Evolutionary conservation across 306 rosid genomes (phyloP), one percentile per base, ranked within the genome.

Genomic region (Gillenia trifoliata): DNA sequence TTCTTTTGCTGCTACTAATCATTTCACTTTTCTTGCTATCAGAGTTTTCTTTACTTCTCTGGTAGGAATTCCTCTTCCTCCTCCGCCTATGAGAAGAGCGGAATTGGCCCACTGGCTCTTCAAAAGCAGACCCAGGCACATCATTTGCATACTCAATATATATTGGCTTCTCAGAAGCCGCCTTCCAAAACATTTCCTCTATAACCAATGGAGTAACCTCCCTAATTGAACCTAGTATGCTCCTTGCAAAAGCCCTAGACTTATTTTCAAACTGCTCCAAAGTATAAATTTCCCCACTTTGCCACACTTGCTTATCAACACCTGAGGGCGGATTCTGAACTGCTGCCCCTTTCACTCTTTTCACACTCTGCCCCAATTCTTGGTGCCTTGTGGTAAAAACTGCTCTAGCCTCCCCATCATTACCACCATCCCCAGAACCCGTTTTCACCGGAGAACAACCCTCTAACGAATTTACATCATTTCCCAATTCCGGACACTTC

Each of bases 101-200:
- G 85, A 80, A 84, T 75, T 89, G 89, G 74, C 96, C 96, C 77
- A 85, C 87, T 0, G 92, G 90, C 66, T 90, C 93, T 68, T 91
- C 99, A 77, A 94, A 94, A 69, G 91, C 99, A 66, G 98, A 92
- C 66, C 99, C 99, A 50, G 99, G 99, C 78, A 94, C 96, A 60
- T 94, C 99, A 83, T 94, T 94, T 71, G 99, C 99, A 70, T 94
- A 94, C 87, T 94, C 99, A 33, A 94, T 78, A 75, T 89, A 90
- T 64, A 92, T 94, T 25, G 96, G 97, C 87, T 92, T 94, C 81
- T 90, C 99, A 30, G 85, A 83, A 85, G 96, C 83, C 11, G 98
- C 86, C 88, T 92, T 94, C 99, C 99, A 94, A 86, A 94, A 94
- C 96, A 92, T 74, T 33, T 95, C 86, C 84, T 94, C 99, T 61